Percentiles rank a stretch among this genome's conserved stretches.
Conservation (phyloP, 257 asterid species). For the Jacaranda copaia region DNA sequence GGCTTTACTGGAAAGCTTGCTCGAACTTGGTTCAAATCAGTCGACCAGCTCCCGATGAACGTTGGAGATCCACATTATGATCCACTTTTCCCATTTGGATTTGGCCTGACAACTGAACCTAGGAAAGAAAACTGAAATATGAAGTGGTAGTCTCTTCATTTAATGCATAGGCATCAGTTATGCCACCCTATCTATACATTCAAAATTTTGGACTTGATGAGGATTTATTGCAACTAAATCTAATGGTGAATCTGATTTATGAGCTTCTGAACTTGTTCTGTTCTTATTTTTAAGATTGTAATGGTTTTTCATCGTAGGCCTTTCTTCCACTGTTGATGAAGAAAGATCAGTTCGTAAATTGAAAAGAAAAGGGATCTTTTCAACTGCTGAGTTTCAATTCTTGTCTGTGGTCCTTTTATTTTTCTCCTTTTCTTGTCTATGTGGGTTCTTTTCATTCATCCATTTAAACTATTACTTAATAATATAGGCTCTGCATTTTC, state of each 20-base stretch:
- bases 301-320: too few species aligned
- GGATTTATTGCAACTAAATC: not conserved
- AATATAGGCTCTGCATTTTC: too few species aligned
- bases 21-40: conserved; percentile 78
- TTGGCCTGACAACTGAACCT: conserved; percentile 61
- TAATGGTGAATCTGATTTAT: not conserved
- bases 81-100: conserved; percentile 78
- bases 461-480: too few species aligned
- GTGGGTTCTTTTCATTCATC: too few species aligned
- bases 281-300: too few species aligned
- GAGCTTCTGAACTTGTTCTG: too few species aligned
- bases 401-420: too few species aligned
- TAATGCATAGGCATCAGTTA: not conserved
- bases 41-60: conserved; percentile 83
- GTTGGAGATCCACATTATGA: conserved; percentile 79
- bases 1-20: conserved; percentile 89
- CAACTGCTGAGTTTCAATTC: too few species aligned
- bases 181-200: not conserved
- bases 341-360: too few species aligned
- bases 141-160: not conserved
- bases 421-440: too few species aligned
- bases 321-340: too few species aligned
- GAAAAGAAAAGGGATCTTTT: too few species aligned
- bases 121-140: conserved; percentile 28
- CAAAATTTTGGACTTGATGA: not conserved